These are phyloP conservation scores for Tuctoria greenei DNA, from an alignment of 176 grass and related monocot genomes.

Conservation along the genomic window DNA sequence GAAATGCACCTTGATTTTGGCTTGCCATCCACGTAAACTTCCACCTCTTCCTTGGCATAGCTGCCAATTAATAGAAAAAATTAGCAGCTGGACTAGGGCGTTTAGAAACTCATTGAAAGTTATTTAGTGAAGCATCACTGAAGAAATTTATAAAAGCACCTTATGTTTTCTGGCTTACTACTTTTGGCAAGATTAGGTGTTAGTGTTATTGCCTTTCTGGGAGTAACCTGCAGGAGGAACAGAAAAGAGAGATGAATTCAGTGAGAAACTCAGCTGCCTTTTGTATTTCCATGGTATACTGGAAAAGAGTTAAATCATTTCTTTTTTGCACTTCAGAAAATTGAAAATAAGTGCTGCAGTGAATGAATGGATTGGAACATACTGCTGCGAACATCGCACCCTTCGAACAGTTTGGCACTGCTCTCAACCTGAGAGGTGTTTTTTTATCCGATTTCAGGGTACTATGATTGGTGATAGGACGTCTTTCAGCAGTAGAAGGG, in stretches of 20 bases:
- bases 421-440: conserved; percentile 38
- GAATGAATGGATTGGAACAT: conserved; percentile 20
- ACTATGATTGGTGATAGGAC: conserved; percentile 22
- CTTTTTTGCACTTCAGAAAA: conserved; percentile 16
- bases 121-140: conserved; percentile 15
- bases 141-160: conserved; percentile 40
- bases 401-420: conserved; percentile 19
- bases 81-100: neutral
- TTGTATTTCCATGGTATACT: conserved; percentile 15
- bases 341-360: neutral
- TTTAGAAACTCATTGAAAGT: neutral
- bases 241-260: conserved; percentile 18
- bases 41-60: conserved; percentile 26
- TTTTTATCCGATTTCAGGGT: conserved; percentile 18
- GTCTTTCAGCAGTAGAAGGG: conserved; percentile 41
- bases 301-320: conserved; percentile 4
- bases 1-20: conserved; percentile 63
- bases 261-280: neutral
- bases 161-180: conserved; percentile 50
- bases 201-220: conserved; percentile 46
- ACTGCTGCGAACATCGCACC: conserved; percentile 33
- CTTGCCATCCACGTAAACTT: conserved; percentile 28
- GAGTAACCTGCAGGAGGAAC: conserved; percentile 57
- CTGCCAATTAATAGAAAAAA: conserved; percentile 27
- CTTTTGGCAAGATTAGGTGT: conserved; percentile 49